Evolutionary conservation across 2,329 filamentous ascomycete genomes (phyloP).

Genomic region (Colletotrichum horii): DNA sequence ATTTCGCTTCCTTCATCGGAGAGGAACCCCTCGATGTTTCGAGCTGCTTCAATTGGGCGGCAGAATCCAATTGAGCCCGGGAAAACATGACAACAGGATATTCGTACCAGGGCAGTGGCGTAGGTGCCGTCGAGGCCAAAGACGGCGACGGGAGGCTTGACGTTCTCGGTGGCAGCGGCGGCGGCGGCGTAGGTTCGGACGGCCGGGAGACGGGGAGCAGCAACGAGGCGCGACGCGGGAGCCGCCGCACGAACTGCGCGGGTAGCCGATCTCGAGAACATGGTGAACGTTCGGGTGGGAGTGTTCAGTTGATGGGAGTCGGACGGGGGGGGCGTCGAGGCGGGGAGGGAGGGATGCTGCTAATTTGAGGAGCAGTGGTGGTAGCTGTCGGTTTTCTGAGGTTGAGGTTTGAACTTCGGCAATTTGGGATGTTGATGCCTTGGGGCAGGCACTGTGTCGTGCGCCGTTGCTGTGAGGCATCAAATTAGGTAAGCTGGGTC

Average conservation of each 20-base stretch:
- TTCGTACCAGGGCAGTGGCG: slow-evolving; percentile 92
- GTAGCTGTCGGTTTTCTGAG: slow-evolving; percentile 33
- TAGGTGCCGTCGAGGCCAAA: slow-evolving; percentile 98
- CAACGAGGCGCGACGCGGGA: slow-evolving; percentile 60
- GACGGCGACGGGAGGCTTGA: slow-evolving; percentile 87
- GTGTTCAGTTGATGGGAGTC: slow-evolving; percentile 15
- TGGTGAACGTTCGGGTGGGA: slow-evolving; percentile 37
- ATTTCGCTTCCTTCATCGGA: background rate
- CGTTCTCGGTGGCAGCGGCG: slow-evolving; percentile 64
- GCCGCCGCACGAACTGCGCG: slow-evolving; percentile 62
- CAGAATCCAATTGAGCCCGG: background rate
- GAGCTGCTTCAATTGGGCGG: slow-evolving; percentile 23
- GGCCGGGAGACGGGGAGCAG: slow-evolving; percentile 59
- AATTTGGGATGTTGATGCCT: slow-evolving; percentile 50
- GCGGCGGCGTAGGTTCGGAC: slow-evolving; percentile 77
- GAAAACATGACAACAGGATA: background rate
- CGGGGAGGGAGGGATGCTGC: slow-evolving; percentile 16
- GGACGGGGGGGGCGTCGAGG: slow-evolving; percentile 22
- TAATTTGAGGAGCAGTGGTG: slow-evolving; percentile 16
- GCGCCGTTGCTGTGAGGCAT: slow-evolving; percentile 36
- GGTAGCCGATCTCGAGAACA: slow-evolving; percentile 66
- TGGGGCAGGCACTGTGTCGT: slow-evolving; percentile 6
- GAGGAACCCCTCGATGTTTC: background rate
- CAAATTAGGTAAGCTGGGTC: slow-evolving; percentile 28
- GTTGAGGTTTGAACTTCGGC: slow-evolving; percentile 39